Base-by-base conservation (phyloP, 345 rosid genomes). In the Gossypium sturtianum region DNA sequence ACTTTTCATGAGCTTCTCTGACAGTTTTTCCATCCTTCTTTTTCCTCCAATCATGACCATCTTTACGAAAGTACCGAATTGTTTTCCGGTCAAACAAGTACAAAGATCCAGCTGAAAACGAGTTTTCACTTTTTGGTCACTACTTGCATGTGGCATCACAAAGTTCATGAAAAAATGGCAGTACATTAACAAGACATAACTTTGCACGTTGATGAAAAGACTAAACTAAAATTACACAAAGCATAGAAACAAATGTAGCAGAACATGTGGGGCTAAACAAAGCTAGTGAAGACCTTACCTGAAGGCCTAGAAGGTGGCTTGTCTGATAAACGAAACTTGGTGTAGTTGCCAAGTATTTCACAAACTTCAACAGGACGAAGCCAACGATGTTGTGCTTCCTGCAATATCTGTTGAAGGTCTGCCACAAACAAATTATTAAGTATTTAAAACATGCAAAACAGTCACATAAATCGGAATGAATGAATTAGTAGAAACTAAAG, bases 1-100 rank as follows among this genome's bases (percentile, higher is more conserved):
- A 85, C 90, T 94, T 94, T 83, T 94, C 98, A 71, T 94, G 98
- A 79, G 98, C 98, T 89, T 94, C 98, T 86, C 84, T 88, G 76
- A 91, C 92, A 12, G 98, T 94, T 81, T 91, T 94, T 13, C 98
- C 97, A 82, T 94, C 97, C 78, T 86, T 94, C 79, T 94, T 94
- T 87, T 94, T 94, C 86, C 91, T 94, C 98, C 98, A 94, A 38
- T 82, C 76, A 68, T 94, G 98, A 23, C 91, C 94, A 82, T 93
- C 98, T 79, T 90, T 93, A 63, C 98, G 88, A 75, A 93, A 93
- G 83, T 91, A 91, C 66, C 97, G 82, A 74, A 89, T 89, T 17
- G 85, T 87, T 82, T 94, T 91, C 62, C 98, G 92, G 82, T 94
- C 90, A 82, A 90, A 94, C 65, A 94, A 85, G 79, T 89, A 89